Evolutionary conservation across 2,329 filamentous ascomycete species (phyloP).

Genomic region (Epichloe brachyelytri): DNA sequence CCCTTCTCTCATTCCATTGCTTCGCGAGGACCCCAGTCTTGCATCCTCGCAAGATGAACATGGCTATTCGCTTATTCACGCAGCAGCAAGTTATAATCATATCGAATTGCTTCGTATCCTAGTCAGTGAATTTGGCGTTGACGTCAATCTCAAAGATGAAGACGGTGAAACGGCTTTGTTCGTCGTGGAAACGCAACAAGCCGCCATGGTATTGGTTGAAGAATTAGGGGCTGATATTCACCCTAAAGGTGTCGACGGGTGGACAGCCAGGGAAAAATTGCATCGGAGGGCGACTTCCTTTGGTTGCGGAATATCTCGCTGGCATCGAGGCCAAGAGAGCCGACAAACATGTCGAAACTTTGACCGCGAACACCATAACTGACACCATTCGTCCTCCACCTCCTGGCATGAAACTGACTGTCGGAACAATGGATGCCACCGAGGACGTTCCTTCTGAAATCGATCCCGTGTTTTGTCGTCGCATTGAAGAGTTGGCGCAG

Average conservation of each 20-base stretch:
- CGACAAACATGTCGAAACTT: constrained; percentile 17
- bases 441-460: constrained; percentile 49
- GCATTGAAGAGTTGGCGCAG: constrained; percentile 80
- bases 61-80: constrained; percentile 89
- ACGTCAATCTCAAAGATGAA: constrained; percentile 74
- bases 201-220: constrained; percentile 68
- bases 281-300: constrained; percentile 62
- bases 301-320: constrained; percentile 59
- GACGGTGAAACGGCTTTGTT: constrained; percentile 93
- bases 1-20: constrained; percentile 56
- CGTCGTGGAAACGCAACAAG: constrained; percentile 69
- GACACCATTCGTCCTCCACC: constrained; percentile 51
- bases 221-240: constrained; percentile 60
- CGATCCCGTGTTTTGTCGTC: constrained; percentile 70
- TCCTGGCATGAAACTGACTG: constrained; percentile 61
- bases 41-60: constrained; percentile 75
- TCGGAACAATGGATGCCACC: constrained; percentile 58
- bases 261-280: constrained; percentile 70
- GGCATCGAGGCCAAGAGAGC: constrained; percentile 16
- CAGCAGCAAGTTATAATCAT: constrained; percentile 86
- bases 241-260: constrained; percentile 57
- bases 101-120: constrained; percentile 64
- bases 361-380: constrained; percentile 15
- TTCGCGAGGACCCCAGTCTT: constrained; percentile 60
- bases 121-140: constrained; percentile 61